Percentiles rank a stretch among this genome's conserved stretches.
Conservation (phyloP, 2,329 filamentous ascomycete species). For the Daldinia eschscholtzii region DNA sequence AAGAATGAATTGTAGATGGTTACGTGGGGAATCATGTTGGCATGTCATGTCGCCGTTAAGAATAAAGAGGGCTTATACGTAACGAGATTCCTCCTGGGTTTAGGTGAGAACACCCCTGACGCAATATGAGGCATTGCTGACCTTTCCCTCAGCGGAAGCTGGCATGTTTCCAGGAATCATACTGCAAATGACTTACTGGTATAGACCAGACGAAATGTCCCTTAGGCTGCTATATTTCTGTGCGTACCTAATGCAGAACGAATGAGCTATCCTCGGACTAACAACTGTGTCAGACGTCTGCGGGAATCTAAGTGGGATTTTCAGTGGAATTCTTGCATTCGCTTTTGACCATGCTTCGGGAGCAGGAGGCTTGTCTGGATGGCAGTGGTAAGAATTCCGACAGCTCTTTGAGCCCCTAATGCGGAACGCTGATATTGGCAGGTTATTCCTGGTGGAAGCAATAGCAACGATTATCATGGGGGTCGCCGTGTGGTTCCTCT, state of each 20-base stretch:
- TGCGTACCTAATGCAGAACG: conserved; percentile 45
- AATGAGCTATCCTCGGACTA: conserved; percentile 2
- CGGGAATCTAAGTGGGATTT: conserved; percentile 50
- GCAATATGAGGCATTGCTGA: not conserved
- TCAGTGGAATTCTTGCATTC: conserved; percentile 45
- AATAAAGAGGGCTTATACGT: conserved; percentile 56
- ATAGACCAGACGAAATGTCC: conserved; percentile 62
- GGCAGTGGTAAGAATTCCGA: conserved; percentile 48
- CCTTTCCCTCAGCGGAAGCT: conserved; percentile 51
- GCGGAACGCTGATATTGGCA: conserved; percentile 35
- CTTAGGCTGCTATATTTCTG: conserved; percentile 61
- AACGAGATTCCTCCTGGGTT: conserved; percentile 55
- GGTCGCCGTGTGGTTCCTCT: conserved; percentile 63
- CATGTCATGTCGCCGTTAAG: conserved; percentile 54
- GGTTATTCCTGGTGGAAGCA: conserved; percentile 60
- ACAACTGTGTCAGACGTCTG: conserved; percentile 45
- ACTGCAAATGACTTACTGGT: conserved; percentile 62
- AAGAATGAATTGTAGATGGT: conserved; percentile 49
- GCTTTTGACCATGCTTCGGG: conserved; percentile 48
- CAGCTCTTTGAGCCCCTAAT: not conserved
- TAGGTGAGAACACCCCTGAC: conserved; percentile 43
- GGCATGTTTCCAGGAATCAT: conserved; percentile 59
- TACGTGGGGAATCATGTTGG: conserved; percentile 55
- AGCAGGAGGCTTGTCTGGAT: conserved; percentile 48
- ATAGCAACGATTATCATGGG: conserved; percentile 61